These are phyloP conservation scores for Eucalyptus cloeziana DNA, from an alignment of 345 rosid genomes.

Conservation along the genomic window DNA sequence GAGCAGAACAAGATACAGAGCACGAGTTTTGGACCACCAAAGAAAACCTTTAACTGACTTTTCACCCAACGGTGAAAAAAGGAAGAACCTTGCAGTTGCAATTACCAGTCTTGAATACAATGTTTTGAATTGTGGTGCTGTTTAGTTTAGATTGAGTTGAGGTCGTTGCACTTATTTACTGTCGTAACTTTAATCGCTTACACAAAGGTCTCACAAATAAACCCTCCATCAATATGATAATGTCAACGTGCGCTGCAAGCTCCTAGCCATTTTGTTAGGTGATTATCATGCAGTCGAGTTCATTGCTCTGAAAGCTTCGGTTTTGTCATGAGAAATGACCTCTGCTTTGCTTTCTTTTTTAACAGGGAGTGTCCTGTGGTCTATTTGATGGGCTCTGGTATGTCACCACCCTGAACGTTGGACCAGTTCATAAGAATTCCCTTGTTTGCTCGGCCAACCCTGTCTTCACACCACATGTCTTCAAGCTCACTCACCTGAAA, in stretches of 20 bases:
- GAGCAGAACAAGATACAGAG: background rate
- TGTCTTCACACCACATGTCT: constrained; percentile 47
- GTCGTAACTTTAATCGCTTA: background rate
- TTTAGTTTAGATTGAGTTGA: background rate
- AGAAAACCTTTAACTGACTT: background rate
- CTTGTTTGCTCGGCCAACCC: constrained; percentile 42
- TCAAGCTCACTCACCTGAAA: constrained; percentile 63
- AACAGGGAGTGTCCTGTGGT: constrained; percentile 90
- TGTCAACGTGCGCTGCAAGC: background rate
- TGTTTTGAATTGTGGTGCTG: background rate
- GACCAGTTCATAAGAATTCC: constrained; percentile 61
- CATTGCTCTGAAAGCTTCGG: background rate
- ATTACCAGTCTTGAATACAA: background rate
- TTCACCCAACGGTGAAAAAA: background rate
- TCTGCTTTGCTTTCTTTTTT: background rate
- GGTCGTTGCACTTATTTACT: background rate
- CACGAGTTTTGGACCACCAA: background rate
- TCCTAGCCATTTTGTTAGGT: background rate
- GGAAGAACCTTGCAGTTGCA: background rate
- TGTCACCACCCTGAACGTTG: constrained; percentile 65
- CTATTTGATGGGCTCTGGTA: constrained; percentile 65
- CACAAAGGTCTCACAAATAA: background rate
- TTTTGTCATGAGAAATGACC: background rate
- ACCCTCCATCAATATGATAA: background rate
- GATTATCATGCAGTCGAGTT: background rate